A percentile compares a stretch with the other conserved stretches of the same genome.
Conservation (phyloP, 305 asterid species). For the Petunia hybrid region DNA sequence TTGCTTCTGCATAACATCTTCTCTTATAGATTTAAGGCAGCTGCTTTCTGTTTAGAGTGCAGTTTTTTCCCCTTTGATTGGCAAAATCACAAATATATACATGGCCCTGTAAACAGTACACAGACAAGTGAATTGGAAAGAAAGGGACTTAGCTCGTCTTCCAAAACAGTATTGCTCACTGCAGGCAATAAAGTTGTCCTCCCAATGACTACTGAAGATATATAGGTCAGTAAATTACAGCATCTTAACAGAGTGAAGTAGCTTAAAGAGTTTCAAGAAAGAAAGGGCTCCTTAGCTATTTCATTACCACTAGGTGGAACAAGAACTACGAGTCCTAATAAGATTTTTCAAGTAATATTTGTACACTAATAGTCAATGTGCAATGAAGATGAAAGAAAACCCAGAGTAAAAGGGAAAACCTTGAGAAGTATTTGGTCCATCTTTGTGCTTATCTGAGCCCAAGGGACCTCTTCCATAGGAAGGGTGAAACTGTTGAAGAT, state of each 20-base stretch:
- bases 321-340: constrained; percentile 1
- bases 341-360: neutral
- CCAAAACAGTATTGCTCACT: constrained; percentile 12
- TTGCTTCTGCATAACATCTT: neutral
- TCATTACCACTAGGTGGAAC: neutral
- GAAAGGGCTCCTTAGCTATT: neutral
- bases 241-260: neutral
- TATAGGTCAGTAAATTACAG: neutral
- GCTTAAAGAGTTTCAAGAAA: constrained; percentile 16
- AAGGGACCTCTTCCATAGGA: constrained; percentile 55
- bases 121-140: neutral
- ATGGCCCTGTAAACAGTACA: constrained; percentile 9
- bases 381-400: constrained; percentile 25
- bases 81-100: neutral
- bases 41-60: neutral
- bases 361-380: neutral
- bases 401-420: constrained; percentile 50
- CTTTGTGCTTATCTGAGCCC: constrained; percentile 59
- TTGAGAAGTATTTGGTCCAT: constrained; percentile 65
- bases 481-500: constrained; percentile 64
- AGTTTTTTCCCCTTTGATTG: constrained; percentile 3
- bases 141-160: neutral
- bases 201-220: neutral
- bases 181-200: neutral
- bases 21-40: neutral